phyloP scores from a whole-genome alignment of 441 rosid species.

The Gossypium armourianum region DNA sequence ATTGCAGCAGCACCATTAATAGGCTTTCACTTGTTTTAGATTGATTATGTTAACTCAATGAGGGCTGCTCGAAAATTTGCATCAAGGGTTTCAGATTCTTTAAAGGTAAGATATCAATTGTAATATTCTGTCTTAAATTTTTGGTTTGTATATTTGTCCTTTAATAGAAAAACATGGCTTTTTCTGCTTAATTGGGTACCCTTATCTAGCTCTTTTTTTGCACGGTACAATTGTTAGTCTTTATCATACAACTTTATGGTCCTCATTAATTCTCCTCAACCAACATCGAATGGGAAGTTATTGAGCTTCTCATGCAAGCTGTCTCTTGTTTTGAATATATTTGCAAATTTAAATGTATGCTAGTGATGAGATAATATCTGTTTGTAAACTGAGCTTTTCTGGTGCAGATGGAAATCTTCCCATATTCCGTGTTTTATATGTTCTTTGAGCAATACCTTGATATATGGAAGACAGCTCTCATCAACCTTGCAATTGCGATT shows the following conservation, averaged over 20 bases:
- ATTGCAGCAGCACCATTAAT: background rate
- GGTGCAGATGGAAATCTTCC: constrained; percentile 85
- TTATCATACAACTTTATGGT: background rate
- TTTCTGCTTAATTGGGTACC: constrained; percentile 5
- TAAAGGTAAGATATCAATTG: constrained; percentile 41
- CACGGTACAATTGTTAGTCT: background rate
- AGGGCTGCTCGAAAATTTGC: constrained; percentile 84
- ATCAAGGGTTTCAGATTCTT: constrained; percentile 64
- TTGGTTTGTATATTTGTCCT: background rate
- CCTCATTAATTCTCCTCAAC: constrained; percentile 7
- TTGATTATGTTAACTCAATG: constrained; percentile 76
- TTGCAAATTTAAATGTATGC: background rate
- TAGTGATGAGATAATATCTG: background rate
- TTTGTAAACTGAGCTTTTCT: constrained; percentile 14
- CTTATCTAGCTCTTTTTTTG: background rate
- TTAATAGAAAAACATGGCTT: background rate
- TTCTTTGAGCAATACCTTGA: constrained; percentile 95
- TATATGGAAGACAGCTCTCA: constrained; percentile 89
- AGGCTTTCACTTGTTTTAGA: constrained; percentile 30
- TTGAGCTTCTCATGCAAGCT: background rate
- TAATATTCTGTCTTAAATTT: background rate
- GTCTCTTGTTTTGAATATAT: background rate
- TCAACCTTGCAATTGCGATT: constrained; percentile 85
- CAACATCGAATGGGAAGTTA: background rate
- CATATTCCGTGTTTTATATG: constrained; percentile 94